phyloP scores from a whole-genome alignment of 371 early-diverging fungal species.

The Funneliformis caledonium region DNA sequence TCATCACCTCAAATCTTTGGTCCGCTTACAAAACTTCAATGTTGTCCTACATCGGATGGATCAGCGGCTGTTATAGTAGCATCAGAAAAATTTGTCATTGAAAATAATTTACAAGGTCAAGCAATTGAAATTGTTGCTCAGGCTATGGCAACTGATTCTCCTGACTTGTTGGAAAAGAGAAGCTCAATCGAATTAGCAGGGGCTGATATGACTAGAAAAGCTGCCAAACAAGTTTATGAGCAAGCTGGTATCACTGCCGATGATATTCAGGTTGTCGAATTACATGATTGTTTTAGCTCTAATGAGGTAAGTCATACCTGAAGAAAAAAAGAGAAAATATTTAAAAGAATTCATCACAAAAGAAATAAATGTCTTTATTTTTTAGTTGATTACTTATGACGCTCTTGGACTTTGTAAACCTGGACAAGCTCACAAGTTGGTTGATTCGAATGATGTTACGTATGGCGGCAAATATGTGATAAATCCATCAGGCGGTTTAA shows the following conservation, averaged over 20 bases:
- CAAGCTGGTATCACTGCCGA: slow-evolving; percentile 64
- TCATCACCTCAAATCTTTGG: slow-evolving; percentile 68
- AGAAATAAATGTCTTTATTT: neutral
- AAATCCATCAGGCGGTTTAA: slow-evolving; percentile 83
- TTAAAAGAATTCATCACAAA: neutral
- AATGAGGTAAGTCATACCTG: slow-evolving; percentile 60
- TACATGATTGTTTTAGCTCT: slow-evolving; percentile 85
- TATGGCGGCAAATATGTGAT: slow-evolving; percentile 70
- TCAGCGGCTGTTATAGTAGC: slow-evolving; percentile 71
- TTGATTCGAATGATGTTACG: slow-evolving; percentile 60
- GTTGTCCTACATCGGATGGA: slow-evolving; percentile 84
- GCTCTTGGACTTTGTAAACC: slow-evolving; percentile 70
- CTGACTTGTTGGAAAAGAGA: slow-evolving; percentile 57
- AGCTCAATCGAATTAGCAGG: slow-evolving; percentile 70
- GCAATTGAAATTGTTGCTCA: slow-evolving; percentile 76
- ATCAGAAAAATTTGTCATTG: slow-evolving; percentile 69
- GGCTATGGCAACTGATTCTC: slow-evolving; percentile 77
- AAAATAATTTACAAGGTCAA: slow-evolving; percentile 67
- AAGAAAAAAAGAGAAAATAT: neutral
- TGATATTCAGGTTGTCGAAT: slow-evolving; percentile 74
- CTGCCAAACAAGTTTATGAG: slow-evolving; percentile 60
- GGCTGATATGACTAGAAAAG: slow-evolving; percentile 73
- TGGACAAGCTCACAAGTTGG: slow-evolving; percentile 67
- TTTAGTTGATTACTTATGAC: slow-evolving; percentile 75
- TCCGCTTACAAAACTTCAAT: slow-evolving; percentile 76